Conservation (phyloP, 345 rosid genomes). For the Syzygium grande region DNA sequence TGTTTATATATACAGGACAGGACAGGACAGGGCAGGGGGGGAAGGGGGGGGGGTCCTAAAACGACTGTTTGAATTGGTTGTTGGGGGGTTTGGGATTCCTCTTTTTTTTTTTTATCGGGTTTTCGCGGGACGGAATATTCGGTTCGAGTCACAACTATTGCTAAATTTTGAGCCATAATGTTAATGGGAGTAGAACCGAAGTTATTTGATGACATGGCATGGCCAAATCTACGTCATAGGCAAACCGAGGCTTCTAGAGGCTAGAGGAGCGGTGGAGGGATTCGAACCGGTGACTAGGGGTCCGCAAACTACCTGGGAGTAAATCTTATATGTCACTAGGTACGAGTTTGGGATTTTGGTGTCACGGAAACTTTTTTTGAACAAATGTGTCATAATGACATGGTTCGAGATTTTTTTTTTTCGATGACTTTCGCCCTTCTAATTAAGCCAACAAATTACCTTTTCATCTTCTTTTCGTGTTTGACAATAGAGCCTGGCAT, state of each 20-base stretch:
- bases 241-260: background rate
- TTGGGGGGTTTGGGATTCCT: background rate
- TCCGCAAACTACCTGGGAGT: fast-evolving
- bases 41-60: background rate
- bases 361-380: fast-evolving
- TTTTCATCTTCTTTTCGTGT: background rate
- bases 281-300: fast-evolving
- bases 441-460: background rate
- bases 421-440: background rate
- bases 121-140: background rate
- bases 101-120: background rate
- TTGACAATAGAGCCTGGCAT: background rate
- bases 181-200: background rate
- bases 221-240: background rate
- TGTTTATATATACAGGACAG: background rate
- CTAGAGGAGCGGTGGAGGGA: fast-evolving
- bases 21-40: background rate
- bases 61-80: background rate
- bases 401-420: background rate
- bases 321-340: fast-evolving
- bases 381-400: too few species aligned
- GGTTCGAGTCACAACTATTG: fast-evolving
- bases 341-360: background rate
- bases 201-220: fast-evolving
- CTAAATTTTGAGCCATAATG: fast-evolving